Base-by-base conservation (phyloP, 305 asterid species). In the Fraxinus platypoda region DNA sequence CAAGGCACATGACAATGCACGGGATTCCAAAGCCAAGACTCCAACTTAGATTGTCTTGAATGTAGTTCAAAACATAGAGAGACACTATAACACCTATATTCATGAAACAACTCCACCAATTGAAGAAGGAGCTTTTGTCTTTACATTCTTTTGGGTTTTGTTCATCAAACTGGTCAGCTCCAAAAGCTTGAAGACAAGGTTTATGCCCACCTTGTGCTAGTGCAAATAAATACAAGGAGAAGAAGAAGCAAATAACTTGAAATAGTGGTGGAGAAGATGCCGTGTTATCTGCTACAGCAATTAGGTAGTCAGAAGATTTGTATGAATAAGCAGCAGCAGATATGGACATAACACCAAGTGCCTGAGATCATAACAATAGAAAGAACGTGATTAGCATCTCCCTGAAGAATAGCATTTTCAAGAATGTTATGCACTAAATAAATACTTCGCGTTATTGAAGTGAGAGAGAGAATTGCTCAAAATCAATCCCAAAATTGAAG, bases 171-270 rank as follows among this genome's bases (percentile, higher is more conserved):
- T 62, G 30, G 72, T 62, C 72, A 0, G 72, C 72, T 62, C 30
- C 72, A 62, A 62, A 62, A 21, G 72, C 72, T 11, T 62, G 72
- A 62, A 62, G 72, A 62, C 72, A 62, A 62, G 72, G 72, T 62
- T 62, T 62, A 62, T 62, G 72, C 15, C 72, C 72, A 7, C 72
- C 72, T 62, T 62, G 72, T 62, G 72, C 72, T 21, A 23, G 72
- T 23, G 72, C 72, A 62, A 62, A 62, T 9, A 62, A 62, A 62
- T 62, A 62, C 15, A 62, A 62, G 2, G 72, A 62, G 72, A 62
- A 62, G 72, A 62, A 59, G 70, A 59, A 59, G 70, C 9, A 59
- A 21, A 59, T 52, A 17, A 17, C 23, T 52, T 52, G 62, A 52
- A 52, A 52, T 21, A 1, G 62, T 15, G 62, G 62, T 0, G 62